Percentiles rank a stretch among this genome's conserved stretches.
Evolutionary conservation across 805 yeast species (phyloP).

Genomic region (Hagleromyces aurorensis): DNA sequence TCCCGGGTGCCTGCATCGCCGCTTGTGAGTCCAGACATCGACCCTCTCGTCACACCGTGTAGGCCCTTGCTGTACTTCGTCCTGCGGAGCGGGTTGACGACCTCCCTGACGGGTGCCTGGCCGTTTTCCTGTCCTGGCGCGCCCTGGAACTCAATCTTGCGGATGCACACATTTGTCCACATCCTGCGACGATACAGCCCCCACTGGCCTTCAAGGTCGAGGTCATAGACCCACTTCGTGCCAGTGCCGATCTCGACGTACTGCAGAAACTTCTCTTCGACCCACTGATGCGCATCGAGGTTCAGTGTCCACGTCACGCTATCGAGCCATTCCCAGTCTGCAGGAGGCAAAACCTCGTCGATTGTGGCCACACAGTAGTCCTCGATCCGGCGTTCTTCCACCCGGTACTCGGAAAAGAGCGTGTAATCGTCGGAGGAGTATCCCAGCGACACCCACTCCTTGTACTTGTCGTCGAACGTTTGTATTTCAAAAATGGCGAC

Average conservation of each 20-base stretch:
- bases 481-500: slow-evolving; percentile 69
- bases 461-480: slow-evolving; percentile 37
- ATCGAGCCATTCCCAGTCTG: slow-evolving; percentile 45
- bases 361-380: slow-evolving; percentile 15
- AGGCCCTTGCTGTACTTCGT: slow-evolving; percentile 7
- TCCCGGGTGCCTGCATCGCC: slow-evolving; percentile 4
- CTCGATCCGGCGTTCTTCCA: slow-evolving; percentile 20
- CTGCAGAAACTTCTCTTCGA: slow-evolving; percentile 42
- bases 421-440: slow-evolving; percentile 49
- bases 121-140: slow-evolving; percentile 4
- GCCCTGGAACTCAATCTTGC: slow-evolving; percentile 16
- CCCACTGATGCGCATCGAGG: slow-evolving; percentile 59
- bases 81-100: slow-evolving; percentile 15
- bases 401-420: slow-evolving; percentile 37
- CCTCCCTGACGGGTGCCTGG: slow-evolving; percentile 10
- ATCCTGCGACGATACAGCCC: slow-evolving; percentile 51
- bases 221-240: slow-evolving; percentile 83
- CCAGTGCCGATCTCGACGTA: slow-evolving; percentile 58
- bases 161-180: slow-evolving; percentile 45
- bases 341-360: slow-evolving; percentile 46
- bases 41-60: slow-evolving; percentile 21
- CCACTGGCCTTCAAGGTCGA: slow-evolving; percentile 26
- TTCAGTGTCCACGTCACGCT: slow-evolving; percentile 57
- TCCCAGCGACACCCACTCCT: slow-evolving; percentile 59
- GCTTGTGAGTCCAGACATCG: slow-evolving; percentile 16